Conservation (phyloP, 306 rosid genomes). For the Cyclanthera cordifolia region DNA sequence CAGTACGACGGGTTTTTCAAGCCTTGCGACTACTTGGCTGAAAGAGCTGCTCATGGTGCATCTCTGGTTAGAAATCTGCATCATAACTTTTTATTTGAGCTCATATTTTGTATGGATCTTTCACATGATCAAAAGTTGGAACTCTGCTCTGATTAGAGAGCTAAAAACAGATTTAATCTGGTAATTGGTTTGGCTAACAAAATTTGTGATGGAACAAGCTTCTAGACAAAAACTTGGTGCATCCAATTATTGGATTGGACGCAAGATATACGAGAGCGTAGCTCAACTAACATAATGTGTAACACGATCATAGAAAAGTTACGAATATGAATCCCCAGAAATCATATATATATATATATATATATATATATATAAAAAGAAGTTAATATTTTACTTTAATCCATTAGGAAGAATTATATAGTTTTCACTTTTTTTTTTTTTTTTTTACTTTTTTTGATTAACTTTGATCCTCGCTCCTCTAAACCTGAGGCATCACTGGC, state of each 20-base stretch:
- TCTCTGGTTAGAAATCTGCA: conserved; percentile 50
- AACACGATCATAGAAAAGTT: too few species aligned
- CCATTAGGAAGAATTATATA: too few species aligned
- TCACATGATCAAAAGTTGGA: neutral
- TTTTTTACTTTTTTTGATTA: too few species aligned
- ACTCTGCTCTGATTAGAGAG: neutral
- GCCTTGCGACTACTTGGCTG: conserved; percentile 80
- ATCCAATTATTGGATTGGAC: neutral
- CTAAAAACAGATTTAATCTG: neutral
- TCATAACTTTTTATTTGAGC: neutral
- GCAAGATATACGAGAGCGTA: too few species aligned
- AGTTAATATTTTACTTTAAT: neutral
- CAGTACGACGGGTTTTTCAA: conserved; percentile 76
- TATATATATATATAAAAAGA: too few species aligned
- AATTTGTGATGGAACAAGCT: neutral
- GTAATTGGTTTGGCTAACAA: neutral
- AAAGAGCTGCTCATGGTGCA: conserved; percentile 73
- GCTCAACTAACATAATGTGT: too few species aligned
- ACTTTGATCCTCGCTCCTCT: too few species aligned
- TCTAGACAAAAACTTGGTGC: neutral
- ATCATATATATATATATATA: too few species aligned
- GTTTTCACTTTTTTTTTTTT: too few species aligned
- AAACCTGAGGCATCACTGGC: too few species aligned
- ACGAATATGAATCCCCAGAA: too few species aligned
- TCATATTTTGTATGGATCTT: neutral